phyloP scores from a whole-genome alignment of 192 early-diverging fungal genomes.

The Linnemannia exigua region DNA sequence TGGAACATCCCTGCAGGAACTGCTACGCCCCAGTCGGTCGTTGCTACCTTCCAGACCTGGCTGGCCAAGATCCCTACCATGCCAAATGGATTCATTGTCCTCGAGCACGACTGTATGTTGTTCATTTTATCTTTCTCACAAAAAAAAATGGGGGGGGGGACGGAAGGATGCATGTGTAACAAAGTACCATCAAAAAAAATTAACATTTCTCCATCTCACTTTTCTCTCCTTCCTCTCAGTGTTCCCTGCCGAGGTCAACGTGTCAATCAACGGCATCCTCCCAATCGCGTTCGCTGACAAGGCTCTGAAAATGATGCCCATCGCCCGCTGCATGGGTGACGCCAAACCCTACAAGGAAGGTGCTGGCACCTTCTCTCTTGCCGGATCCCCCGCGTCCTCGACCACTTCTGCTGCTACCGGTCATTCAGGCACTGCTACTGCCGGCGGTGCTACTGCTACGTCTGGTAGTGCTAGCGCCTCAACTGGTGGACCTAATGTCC shows the following conservation, averaged over 20 bases:
- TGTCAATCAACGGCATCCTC: conserved; percentile 50
- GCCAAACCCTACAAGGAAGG: conserved; percentile 51
- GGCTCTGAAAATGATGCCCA: conserved; percentile 42
- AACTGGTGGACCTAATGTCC: background rate
- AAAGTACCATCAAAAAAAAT: background rate
- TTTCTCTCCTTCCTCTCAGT: conserved; percentile 10
- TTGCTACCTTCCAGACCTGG: conserved; percentile 55
- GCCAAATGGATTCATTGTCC: conserved; percentile 59
- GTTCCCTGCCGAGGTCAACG: conserved; percentile 60
- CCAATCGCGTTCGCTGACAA: conserved; percentile 26
- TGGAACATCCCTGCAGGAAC: conserved; percentile 38
- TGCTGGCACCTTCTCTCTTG: conserved; percentile 33
- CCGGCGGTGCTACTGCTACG: background rate
- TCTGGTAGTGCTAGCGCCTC: background rate
- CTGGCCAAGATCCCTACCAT: conserved; percentile 52
- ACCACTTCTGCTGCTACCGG: background rate
- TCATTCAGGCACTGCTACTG: background rate
- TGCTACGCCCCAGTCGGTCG: conserved; percentile 34
- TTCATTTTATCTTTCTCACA: background rate
- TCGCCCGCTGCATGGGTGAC: conserved; percentile 51
- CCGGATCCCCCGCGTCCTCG: background rate
- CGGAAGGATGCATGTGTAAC: background rate
- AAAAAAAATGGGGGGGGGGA: background rate
- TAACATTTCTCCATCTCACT: background rate
- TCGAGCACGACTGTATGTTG: conserved; percentile 64